Percentiles rank a stretch among this genome's conserved stretches.
phyloP scores from a whole-genome alignment of 345 rosid species.

The Gynandropsis gynandra region DNA sequence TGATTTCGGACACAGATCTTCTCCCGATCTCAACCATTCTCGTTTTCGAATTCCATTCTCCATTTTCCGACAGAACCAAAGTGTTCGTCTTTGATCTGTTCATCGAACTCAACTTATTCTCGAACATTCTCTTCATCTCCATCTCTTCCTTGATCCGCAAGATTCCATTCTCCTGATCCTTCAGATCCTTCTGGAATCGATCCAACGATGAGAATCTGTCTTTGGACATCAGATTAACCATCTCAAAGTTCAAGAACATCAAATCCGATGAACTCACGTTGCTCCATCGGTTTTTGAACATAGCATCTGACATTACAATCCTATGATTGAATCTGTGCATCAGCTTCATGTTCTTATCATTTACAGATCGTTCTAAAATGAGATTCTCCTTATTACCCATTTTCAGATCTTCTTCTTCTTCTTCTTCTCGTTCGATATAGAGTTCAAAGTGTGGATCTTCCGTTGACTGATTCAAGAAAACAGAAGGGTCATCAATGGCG shows the following conservation, averaged over 20 bases:
- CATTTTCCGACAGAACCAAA: conserved; percentile 23
- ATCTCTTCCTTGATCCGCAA: conserved; percentile 50
- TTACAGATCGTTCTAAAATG: conserved; percentile 15
- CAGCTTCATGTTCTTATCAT: conserved; percentile 15
- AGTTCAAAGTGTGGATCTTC: conserved; percentile 55
- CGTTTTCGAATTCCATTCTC: conserved; percentile 17
- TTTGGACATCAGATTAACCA: conserved; percentile 51
- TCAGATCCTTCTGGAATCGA: conserved; percentile 17
- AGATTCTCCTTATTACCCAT: conserved; percentile 20
- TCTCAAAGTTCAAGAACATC: conserved; percentile 62
- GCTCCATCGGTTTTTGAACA: conserved; percentile 81
- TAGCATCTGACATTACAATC: conserved; percentile 65
- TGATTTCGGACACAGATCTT: conserved; percentile 75
- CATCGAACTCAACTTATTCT: conserved; percentile 33
- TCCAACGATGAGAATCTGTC: conserved; percentile 37
- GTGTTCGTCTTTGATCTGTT: conserved; percentile 15
- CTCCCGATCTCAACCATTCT: conserved; percentile 36
- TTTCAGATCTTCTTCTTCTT: conserved; percentile 33
- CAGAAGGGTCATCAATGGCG: conserved; percentile 44
- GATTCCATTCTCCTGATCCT: conserved; percentile 28
- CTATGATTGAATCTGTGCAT: conserved; percentile 62
- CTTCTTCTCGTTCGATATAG: conserved; percentile 61
- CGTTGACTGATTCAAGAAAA: conserved; percentile 41
- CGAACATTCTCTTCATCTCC: conserved; percentile 55
- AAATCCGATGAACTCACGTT: conserved; percentile 73